These are phyloP conservation scores for Steccherinum ochraceum DNA, from an alignment of 768 basidiomycete species.

Conservation along the genomic window DNA sequence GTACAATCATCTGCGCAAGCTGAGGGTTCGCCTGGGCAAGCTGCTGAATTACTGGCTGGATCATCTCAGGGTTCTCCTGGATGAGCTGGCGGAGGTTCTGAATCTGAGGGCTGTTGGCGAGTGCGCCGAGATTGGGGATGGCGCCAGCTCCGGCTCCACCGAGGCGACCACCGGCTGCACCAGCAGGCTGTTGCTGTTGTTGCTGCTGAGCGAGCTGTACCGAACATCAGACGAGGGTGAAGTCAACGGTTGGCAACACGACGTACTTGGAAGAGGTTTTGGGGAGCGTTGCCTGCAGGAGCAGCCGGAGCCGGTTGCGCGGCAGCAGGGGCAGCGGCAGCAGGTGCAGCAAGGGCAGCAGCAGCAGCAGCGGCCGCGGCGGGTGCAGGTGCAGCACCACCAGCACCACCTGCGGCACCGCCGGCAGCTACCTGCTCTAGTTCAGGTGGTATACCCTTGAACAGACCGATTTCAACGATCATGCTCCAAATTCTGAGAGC, in stretches of 20 bases:
- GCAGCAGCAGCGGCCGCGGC: constrained; percentile 30
- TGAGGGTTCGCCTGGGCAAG: constrained; percentile 69
- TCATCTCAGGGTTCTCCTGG: constrained; percentile 65
- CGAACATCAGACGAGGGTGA: constrained; percentile 1
- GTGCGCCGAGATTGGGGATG: constrained; percentile 39
- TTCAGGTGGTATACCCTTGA: constrained; percentile 81
- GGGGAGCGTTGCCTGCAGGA: constrained; percentile 42
- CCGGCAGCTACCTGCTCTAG: constrained; percentile 46
- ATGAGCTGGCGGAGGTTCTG: constrained; percentile 69
- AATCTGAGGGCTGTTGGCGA: constrained; percentile 61
- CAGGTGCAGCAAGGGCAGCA: constrained; percentile 30
- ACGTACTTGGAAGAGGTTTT: constrained; percentile 82
- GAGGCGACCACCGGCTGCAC: constrained; percentile 25
- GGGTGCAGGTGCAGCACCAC: constrained; percentile 21
- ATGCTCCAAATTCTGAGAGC: constrained; percentile 1
- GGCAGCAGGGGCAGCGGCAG: constrained; percentile 32
- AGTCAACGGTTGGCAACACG: background rate
- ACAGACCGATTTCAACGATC: too few species aligned
- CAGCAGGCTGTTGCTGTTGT: constrained; percentile 47
- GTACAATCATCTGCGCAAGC: constrained; percentile 59
- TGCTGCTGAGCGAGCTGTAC: constrained; percentile 70
- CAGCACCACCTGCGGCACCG: constrained; percentile 27
- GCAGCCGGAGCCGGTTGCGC: constrained; percentile 28
- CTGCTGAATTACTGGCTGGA: constrained; percentile 83
- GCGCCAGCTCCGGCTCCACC: constrained; percentile 31